Evolutionary conservation across 768 basidiomycete species (phyloP).

Genomic region (Porphyrellus cyaneotinctus): DNA sequence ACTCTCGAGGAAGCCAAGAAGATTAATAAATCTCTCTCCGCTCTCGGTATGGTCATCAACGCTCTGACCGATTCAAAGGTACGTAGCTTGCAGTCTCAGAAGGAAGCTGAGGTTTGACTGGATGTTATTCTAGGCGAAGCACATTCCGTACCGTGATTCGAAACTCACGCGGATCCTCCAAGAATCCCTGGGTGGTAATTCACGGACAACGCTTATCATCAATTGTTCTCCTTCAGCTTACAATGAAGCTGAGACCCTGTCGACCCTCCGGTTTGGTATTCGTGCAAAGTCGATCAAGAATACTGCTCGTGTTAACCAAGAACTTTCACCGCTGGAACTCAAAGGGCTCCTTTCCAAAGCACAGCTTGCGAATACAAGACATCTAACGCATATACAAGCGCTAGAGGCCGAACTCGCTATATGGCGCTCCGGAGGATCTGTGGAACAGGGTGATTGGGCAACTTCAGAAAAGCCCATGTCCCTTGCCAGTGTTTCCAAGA

Average conservation of each 20-base stretch:
- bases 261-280: slow-evolving; percentile 98
- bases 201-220: slow-evolving; percentile 95
- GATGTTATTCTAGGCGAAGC: slow-evolving; percentile 69
- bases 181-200: slow-evolving; percentile 96
- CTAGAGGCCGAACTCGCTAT: slow-evolving; percentile 87
- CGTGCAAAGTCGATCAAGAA: slow-evolving; percentile 99
- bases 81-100: slow-evolving; percentile 16
- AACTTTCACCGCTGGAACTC: slow-evolving; percentile 93
- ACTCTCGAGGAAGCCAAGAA: slow-evolving; percentile 99
- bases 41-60: slow-evolving; percentile 99
- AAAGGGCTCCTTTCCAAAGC: slow-evolving; percentile 90
- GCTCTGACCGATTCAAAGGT: slow-evolving; percentile 96
- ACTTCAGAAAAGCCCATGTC: slow-evolving; percentile 53
- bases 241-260: slow-evolving; percentile 94
- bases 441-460: slow-evolving; percentile 83
- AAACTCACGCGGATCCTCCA: slow-evolving; percentile 98
- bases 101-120: slow-evolving; percentile 6
- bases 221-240: slow-evolving; percentile 98
- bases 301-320: slow-evolving; percentile 96
- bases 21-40: slow-evolving; percentile 98
- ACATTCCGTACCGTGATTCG: slow-evolving; percentile 98
- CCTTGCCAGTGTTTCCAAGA: slow-evolving; percentile 43
- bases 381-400: slow-evolving; percentile 81
- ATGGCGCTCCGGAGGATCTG: slow-evolving; percentile 85
- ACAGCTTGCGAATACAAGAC: slow-evolving; percentile 76